Percentiles rank a stretch among this genome's conserved stretches.
Conservation (phyloP, 139 green algal species). For the Chloropicon primus region DNA sequence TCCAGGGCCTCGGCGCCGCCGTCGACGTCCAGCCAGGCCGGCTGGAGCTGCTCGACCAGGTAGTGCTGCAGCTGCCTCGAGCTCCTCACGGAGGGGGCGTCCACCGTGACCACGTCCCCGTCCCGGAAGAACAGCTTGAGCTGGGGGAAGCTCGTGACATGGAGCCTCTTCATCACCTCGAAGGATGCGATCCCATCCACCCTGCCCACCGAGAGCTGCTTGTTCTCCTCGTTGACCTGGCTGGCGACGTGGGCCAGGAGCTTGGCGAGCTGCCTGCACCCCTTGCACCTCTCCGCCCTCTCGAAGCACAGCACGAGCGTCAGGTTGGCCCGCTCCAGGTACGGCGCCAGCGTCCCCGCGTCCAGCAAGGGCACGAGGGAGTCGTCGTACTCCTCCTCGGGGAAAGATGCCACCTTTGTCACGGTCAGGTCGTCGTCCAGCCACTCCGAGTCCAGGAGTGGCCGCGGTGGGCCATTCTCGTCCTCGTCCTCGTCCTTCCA, state of each 20-base stretch:
- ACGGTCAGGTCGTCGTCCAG: constrained; percentile 9
- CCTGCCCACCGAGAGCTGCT: not conserved
- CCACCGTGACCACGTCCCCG: constrained; percentile 10
- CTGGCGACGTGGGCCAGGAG: not conserved
- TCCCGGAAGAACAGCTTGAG: constrained; percentile 14
- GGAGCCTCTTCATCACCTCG: constrained; percentile 7
- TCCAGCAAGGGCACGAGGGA: constrained; percentile 10
- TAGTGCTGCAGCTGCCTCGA: not conserved
- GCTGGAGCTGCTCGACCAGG: constrained; percentile 5
- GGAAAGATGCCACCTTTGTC: constrained; percentile 3
- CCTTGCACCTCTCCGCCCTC: not conserved
- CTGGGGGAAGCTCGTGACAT: constrained; percentile 4
- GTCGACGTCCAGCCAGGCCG: not conserved
- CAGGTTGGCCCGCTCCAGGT: not conserved
- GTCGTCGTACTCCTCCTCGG: constrained; percentile 4
- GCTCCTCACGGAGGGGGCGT: not conserved
- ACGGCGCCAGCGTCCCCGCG: not conserved
- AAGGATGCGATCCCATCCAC: constrained; percentile 5
- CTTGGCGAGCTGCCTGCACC: not conserved
- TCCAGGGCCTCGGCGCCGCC: not conserved
- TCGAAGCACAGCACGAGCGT: constrained; percentile 11
- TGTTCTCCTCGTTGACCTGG: not conserved
- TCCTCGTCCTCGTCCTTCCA: constrained; percentile 17
- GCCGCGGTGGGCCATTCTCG: not conserved
- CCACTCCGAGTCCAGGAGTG: not conserved